Percentiles rank a stretch among this genome's conserved stretches.
These are phyloP conservation scores for Candida sonorensis DNA, from an alignment of 805 yeast genomes.

Conservation along the genomic window DNA sequence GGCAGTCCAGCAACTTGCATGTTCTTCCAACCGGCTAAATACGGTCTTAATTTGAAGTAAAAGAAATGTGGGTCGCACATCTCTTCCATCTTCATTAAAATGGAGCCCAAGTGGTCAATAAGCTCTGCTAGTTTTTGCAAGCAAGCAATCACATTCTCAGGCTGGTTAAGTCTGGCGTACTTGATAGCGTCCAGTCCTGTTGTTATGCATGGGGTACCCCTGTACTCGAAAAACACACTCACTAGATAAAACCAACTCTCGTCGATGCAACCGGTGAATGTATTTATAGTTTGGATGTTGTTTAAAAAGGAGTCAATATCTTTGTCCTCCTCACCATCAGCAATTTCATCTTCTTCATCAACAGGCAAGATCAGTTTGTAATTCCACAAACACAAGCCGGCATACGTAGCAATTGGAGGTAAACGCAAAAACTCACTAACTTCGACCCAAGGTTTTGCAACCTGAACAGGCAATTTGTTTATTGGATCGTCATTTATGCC, in stretches of 20 bases:
- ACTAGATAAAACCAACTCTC: slow-evolving; percentile 93
- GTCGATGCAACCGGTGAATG: slow-evolving; percentile 86
- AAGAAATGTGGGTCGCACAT: slow-evolving; percentile 93
- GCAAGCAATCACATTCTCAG: slow-evolving; percentile 32
- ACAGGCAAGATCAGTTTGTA: slow-evolving; percentile 54
- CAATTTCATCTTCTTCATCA: slow-evolving; percentile 5
- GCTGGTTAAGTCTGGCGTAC: slow-evolving; percentile 42
- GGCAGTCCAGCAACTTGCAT: slow-evolving; percentile 80
- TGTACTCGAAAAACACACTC: slow-evolving; percentile 77
- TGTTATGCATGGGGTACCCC: slow-evolving; percentile 66
- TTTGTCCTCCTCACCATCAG: slow-evolving; percentile 16
- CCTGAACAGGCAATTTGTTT: slow-evolving; percentile 55
- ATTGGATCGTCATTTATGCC: slow-evolving; percentile 56
- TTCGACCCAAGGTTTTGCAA: slow-evolving; percentile 64
- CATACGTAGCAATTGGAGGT: slow-evolving; percentile 85
- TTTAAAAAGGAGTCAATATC: slow-evolving; percentile 42
- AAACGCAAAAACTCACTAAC: slow-evolving; percentile 56
- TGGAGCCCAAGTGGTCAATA: slow-evolving; percentile 66
- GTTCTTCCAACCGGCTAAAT: slow-evolving; percentile 88
- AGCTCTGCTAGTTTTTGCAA: slow-evolving; percentile 59
- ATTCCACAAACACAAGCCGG: slow-evolving; percentile 86
- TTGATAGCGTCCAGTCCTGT: slow-evolving; percentile 63
- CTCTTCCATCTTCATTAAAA: slow-evolving; percentile 79
- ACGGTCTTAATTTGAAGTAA: slow-evolving; percentile 81
- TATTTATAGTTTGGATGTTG: slow-evolving; percentile 68